Evolutionary conservation across 768 basidiomycete species (phyloP).

Genomic region (Suillus americanus): DNA sequence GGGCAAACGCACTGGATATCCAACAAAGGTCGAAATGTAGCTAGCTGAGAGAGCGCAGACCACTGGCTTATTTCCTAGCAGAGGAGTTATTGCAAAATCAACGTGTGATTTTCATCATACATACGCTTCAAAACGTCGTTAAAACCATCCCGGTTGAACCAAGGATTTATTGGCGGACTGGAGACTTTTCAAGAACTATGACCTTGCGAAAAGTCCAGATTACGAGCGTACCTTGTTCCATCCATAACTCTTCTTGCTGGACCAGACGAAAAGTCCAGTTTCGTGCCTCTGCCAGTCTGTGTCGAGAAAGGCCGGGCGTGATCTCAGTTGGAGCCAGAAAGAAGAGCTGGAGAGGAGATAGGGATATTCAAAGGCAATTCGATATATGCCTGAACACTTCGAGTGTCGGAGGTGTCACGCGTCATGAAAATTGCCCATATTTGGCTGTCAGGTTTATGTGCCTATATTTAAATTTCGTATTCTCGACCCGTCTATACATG

Average conservation of each 20-base stretch:
- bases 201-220: not conserved
- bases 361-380: not conserved
- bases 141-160: constrained; percentile 61
- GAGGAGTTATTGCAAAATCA: constrained; percentile 8
- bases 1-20: constrained; percentile 65
- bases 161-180: constrained; percentile 55
- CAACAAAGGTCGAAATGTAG: constrained; percentile 89
- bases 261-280: constrained; percentile 69
- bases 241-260: constrained; percentile 69
- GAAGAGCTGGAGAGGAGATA: constrained; percentile 9
- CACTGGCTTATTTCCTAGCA: constrained; percentile 78
- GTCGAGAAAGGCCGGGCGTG: constrained; percentile 14
- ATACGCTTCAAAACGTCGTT: constrained; percentile 69
- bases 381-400: not conserved
- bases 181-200: not conserved
- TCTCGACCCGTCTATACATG: not conserved
- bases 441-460: not conserved
- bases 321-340: constrained; percentile 20
- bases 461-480: not conserved
- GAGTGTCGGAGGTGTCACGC: constrained; percentile 2
- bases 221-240: constrained; percentile 56
- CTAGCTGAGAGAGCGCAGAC: constrained; percentile 90
- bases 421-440: constrained; percentile 6
- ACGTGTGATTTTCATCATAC: constrained; percentile 15
- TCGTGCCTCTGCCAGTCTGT: constrained; percentile 64